Conservation (phyloP, 345 rosid species). For the Schrenkiella parvula region DNA sequence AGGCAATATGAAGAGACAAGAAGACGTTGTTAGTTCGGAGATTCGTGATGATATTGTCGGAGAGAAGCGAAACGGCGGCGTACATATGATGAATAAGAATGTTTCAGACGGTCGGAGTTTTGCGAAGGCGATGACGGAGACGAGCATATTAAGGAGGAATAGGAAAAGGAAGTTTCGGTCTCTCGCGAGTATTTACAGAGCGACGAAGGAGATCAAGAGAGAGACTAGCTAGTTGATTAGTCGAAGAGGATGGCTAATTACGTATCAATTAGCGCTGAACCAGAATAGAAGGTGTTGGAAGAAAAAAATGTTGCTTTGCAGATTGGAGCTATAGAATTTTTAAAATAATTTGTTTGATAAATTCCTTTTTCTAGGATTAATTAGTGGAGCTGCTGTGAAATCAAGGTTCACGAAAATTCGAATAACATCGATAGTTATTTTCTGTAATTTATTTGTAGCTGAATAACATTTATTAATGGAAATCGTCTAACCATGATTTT, state of each 20-base stretch:
- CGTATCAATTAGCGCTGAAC: not conserved
- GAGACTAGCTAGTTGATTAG: constrained; percentile 14
- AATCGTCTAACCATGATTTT: no score
- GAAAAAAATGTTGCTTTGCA: not conserved
- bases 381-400: not conserved
- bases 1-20: constrained; percentile 11
- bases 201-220: constrained; percentile 15
- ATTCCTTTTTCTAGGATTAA: not conserved
- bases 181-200: constrained; percentile 19
- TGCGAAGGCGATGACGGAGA: not conserved
- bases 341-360: not conserved
- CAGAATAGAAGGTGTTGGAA: constrained; percentile 2
- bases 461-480: no score
- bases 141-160: not conserved
- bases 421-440: no score
- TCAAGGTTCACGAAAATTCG: not conserved
- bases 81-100: not conserved
- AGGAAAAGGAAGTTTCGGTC: constrained; percentile 27
- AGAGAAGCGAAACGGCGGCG: constrained; percentile 1
- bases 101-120: not conserved
- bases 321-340: not conserved
- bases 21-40: constrained; percentile 4
- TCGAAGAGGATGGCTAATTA: not conserved
- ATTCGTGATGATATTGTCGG: not conserved
- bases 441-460: no score